Conservation (phyloP, 176 grass and related monocot species). For the Tillandsia fasciculata region DNA sequence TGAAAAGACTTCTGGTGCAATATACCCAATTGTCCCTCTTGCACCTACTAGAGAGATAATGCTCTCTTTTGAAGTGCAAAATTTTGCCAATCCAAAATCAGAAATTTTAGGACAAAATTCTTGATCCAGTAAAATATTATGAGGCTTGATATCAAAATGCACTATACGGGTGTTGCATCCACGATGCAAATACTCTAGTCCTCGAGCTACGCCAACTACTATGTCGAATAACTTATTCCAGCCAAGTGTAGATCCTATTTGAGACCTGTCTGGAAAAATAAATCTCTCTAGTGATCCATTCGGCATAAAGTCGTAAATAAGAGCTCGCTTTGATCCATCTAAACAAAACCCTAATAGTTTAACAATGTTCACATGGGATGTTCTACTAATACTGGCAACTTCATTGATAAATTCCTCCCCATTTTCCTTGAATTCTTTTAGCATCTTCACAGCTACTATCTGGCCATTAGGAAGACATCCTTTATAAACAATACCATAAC, state of each 20-base stretch:
- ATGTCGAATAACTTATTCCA: not conserved
- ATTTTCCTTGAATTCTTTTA: constrained; percentile 24
- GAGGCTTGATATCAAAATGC: not conserved
- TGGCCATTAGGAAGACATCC: constrained; percentile 11
- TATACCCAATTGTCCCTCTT: too few relatives aligned
- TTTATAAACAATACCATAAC: not conserved
- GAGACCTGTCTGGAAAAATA: not conserved
- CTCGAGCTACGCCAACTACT: not conserved
- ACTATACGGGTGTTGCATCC: not conserved
- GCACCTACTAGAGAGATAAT: too few relatives aligned
- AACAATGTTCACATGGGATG: constrained; percentile 55
- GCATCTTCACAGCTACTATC: constrained; percentile 42
- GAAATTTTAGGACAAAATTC: too few relatives aligned
- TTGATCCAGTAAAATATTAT: too few relatives aligned
- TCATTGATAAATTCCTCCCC: constrained; percentile 60
- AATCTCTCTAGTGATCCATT: not conserved
- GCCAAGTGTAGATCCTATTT: not conserved
- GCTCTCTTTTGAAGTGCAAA: too few relatives aligned
- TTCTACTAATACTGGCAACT: constrained; percentile 49
- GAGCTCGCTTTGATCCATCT: constrained; percentile 24
- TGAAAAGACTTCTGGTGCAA: too few relatives aligned
- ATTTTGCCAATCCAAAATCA: too few relatives aligned
- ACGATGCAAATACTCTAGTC: not conserved
- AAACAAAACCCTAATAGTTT: constrained; percentile 48
- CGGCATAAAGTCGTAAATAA: not conserved